phyloP scores from a whole-genome alignment of 768 basidiomycete genomes.

The Dacryopinax primogenitus region DNA sequence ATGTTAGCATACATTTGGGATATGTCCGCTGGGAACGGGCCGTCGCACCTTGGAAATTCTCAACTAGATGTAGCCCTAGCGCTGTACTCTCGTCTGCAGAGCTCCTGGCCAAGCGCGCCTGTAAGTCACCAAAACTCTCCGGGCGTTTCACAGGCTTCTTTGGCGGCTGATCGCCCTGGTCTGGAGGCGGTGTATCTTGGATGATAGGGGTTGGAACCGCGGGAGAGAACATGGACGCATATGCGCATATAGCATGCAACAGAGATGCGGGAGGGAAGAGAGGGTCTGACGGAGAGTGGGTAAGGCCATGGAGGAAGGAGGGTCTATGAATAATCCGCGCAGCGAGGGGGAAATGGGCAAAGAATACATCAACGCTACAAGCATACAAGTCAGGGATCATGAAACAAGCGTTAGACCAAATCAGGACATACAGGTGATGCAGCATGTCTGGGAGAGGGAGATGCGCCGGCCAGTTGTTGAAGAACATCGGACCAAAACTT shows the following conservation, averaged over 20 bases:
- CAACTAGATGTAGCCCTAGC: constrained; percentile 47
- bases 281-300: constrained; percentile 51
- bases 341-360: constrained; percentile 62
- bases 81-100: constrained; percentile 39
- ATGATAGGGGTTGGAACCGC: constrained; percentile 34
- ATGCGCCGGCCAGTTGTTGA: constrained; percentile 41
- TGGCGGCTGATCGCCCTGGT: constrained; percentile 36
- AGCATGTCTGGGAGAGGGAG: constrained; percentile 52
- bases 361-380: constrained; percentile 68
- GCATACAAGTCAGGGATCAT: constrained; percentile 1
- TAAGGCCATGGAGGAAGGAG: constrained; percentile 51
- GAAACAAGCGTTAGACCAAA: neutral
- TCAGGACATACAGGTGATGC: constrained; percentile 46
- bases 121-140: constrained; percentile 26
- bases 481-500: constrained; percentile 18
- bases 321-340: constrained; percentile 54
- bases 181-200: constrained; percentile 40
- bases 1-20: neutral
- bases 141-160: constrained; percentile 37
- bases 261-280: constrained; percentile 60
- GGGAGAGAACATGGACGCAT: constrained; percentile 62
- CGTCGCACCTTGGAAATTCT: constrained; percentile 12
- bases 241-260: constrained; percentile 78
- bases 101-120: neutral
- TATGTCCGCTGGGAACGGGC: neutral